Conservation (phyloP, 495 filamentous ascomycete genomes). For the Parathielavia hyrcaniae region DNA sequence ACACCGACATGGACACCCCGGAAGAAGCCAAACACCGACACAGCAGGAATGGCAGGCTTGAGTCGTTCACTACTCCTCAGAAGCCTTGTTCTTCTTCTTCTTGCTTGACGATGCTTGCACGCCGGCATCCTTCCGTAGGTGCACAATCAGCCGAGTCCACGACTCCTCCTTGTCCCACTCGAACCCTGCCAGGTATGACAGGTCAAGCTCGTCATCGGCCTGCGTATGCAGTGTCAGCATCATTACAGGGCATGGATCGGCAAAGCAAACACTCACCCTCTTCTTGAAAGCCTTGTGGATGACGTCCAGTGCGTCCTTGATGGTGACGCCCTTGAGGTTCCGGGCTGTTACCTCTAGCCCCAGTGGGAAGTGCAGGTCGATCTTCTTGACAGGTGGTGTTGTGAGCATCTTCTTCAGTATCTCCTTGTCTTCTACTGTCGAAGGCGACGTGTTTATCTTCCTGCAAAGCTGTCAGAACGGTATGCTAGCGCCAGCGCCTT, state of each 20-base stretch:
- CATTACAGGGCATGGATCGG: not conserved
- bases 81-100: constrained; percentile 65
- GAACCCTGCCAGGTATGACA: constrained; percentile 81
- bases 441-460: constrained; percentile 84
- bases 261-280: constrained; percentile 52
- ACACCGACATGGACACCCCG: not conserved
- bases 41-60: not conserved
- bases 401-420: constrained; percentile 72
- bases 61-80: constrained; percentile 37
- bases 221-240: constrained; percentile 29
- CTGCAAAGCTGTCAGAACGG: constrained; percentile 40
- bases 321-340: constrained; percentile 86
- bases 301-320: constrained; percentile 89
- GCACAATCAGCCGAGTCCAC: constrained; percentile 66
- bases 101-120: constrained; percentile 46
- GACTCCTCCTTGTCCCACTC: constrained; percentile 91
- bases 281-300: constrained; percentile 94
- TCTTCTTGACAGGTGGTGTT: constrained; percentile 80
- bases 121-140: constrained; percentile 65
- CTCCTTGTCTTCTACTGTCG: constrained; percentile 69
- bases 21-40: constrained; percentile 6
- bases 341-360: constrained; percentile 83
- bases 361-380: constrained; percentile 81
- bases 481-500: not conserved
- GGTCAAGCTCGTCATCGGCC: constrained; percentile 82